A percentile compares a stretch with the other conserved stretches of the same genome.
These are phyloP conservation scores for Pseudozyma thailandica DNA, from an alignment of 1,284 basidiomycete species.

Conservation along the genomic window DNA sequence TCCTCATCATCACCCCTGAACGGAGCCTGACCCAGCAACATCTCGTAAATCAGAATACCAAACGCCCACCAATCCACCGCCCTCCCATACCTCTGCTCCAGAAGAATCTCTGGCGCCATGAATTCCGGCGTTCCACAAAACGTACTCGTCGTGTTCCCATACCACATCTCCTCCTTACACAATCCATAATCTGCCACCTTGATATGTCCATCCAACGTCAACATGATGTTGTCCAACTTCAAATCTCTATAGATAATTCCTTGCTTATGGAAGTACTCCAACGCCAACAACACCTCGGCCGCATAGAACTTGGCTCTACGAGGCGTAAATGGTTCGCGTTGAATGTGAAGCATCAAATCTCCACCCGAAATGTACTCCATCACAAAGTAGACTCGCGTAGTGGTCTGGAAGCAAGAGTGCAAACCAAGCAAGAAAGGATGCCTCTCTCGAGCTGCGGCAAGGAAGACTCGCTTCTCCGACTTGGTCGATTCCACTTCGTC, in stretches of 20 bases:
- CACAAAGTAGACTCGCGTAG: slow-evolving; percentile 90
- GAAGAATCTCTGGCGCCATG: slow-evolving; percentile 99
- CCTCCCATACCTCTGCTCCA: slow-evolving; percentile 96
- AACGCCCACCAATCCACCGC: slow-evolving; percentile 99
- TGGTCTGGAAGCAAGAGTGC: slow-evolving; percentile 99
- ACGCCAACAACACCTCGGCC: slow-evolving; percentile 92
- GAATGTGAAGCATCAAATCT: slow-evolving; percentile 84
- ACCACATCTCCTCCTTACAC: slow-evolving; percentile 99
- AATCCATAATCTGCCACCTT: slow-evolving; percentile 99
- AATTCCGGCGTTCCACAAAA: slow-evolving; percentile 99
- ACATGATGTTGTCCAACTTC: slow-evolving; percentile 97
- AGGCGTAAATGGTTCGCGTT: slow-evolving; percentile 82
- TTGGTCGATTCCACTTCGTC: slow-evolving; percentile 99
- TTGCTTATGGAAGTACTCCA: slow-evolving; percentile 98
- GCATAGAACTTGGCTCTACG: slow-evolving; percentile 97
- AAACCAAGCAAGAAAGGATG: slow-evolving; percentile 97
- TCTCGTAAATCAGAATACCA: slow-evolving; percentile 97
- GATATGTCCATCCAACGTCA: slow-evolving; percentile 96
- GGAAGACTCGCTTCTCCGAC: slow-evolving; percentile 97
- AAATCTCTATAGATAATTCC: slow-evolving; percentile 89
- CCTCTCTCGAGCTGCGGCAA: slow-evolving; percentile 92
- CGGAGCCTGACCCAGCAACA: slow-evolving; percentile 97
- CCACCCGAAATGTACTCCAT: slow-evolving; percentile 81
- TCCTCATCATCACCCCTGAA: slow-evolving; percentile 99
- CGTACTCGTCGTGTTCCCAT: slow-evolving; percentile 94